Evolutionary conservation across 176 grass and related monocot species (phyloP).

Genomic region (Paspalum vaginatum): DNA sequence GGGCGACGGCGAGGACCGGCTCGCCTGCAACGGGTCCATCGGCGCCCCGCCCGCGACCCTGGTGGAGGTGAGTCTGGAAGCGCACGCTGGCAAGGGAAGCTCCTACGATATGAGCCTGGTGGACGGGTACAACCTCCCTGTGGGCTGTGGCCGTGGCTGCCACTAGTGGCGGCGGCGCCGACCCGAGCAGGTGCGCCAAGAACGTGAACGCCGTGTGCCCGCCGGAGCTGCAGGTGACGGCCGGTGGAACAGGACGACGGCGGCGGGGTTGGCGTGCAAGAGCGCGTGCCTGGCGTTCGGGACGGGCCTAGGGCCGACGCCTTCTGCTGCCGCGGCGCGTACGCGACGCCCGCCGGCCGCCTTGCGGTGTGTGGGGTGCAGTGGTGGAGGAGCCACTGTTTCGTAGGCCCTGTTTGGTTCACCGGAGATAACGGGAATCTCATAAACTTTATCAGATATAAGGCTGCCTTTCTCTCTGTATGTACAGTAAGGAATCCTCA

Average conservation of each 20-base stretch:
- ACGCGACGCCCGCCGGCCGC: conserved; percentile 66
- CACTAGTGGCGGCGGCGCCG: too few species aligned
- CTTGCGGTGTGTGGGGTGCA: too few species aligned
- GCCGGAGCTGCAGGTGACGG: conserved; percentile 57
- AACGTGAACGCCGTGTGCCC: conserved; percentile 76
- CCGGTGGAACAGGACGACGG: background rate
- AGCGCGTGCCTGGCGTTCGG: conserved; percentile 87
- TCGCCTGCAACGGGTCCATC: conserved; percentile 81
- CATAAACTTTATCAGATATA: too few species aligned
- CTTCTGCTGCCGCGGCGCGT: conserved; percentile 78
- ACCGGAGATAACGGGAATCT: too few species aligned
- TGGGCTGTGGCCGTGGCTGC: conserved; percentile 66
- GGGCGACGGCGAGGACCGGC: conserved; percentile 67
- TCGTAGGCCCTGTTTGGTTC: too few species aligned
- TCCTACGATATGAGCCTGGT: conserved; percentile 88
- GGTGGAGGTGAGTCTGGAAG: conserved; percentile 60
- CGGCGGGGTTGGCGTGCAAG: conserved; percentile 70
- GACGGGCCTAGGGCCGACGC: too few species aligned
- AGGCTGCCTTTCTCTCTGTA: too few species aligned
- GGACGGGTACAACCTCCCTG: conserved; percentile 89
- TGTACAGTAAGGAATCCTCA: too few species aligned
- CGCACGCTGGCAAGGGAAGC: conserved; percentile 59
- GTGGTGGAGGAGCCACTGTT: too few species aligned
- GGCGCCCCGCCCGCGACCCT: conserved; percentile 74
- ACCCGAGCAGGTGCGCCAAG: conserved; percentile 42